phyloP scores from a whole-genome alignment of 2,329 filamentous ascomycete species.

The Mollisia scopiformis region DNA sequence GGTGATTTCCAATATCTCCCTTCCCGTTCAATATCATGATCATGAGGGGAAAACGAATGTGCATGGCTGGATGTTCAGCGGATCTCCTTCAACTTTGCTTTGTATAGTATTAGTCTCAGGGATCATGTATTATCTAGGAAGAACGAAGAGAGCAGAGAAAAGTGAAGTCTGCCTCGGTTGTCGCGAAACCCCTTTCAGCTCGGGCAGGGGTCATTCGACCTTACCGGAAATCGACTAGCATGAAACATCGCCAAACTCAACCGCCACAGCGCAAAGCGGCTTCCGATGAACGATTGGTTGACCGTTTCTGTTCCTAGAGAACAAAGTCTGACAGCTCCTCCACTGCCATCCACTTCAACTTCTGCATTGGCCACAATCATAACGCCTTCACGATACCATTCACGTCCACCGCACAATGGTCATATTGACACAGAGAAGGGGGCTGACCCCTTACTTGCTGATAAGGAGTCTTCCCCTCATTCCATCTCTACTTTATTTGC shows the following conservation, averaged over 20 bases:
- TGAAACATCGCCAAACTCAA: not conserved
- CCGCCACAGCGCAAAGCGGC: not conserved
- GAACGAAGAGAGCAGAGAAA: not conserved
- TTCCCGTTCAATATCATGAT: too few relatives aligned
- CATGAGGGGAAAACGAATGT: too few relatives aligned
- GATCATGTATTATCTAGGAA: not conserved
- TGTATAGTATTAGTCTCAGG: too few relatives aligned
- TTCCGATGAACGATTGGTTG: not conserved
- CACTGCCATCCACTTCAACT: not conserved
- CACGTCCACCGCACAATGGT: not conserved
- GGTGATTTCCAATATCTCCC: too few relatives aligned
- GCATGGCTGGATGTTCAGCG: too few relatives aligned
- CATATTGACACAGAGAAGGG: not conserved
- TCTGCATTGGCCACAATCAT: conserved; percentile 3
- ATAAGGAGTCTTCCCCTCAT: not conserved
- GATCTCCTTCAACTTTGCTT: too few relatives aligned
- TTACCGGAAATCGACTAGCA: not conserved
- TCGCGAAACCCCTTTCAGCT: not conserved
- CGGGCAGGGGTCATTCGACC: not conserved
- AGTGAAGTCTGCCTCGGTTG: not conserved
- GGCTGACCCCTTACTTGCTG: not conserved
- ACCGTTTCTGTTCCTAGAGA: not conserved
- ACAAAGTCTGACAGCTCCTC: not conserved
- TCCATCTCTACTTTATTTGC: not conserved
- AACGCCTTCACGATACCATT: conserved; percentile 2